Evolutionary conservation across 2,329 filamentous ascomycete genomes (phyloP), one percentile per base, ranked within the genome.

Genomic region (Neofusicoccum kwambonambiense): DNA sequence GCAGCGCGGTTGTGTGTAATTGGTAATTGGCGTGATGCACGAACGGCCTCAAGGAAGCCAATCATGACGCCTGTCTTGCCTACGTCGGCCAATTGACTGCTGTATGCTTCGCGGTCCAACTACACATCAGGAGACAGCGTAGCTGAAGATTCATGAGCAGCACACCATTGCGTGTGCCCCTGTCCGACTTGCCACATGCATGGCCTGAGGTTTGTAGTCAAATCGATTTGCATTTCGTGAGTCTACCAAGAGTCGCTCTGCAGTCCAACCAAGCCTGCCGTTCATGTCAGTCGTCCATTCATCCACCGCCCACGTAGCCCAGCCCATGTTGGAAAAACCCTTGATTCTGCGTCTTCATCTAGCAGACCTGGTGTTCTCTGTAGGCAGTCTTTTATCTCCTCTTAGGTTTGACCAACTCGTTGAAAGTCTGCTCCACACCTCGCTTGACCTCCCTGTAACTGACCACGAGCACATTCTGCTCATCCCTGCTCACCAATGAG

Each of bases 361-460:
- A 60, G 42, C 56, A 60, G 42, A 47, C 54, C 27, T 35, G 41
- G 39, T 35, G 12, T 27, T 35, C 39, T 35, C 15, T 34, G 19
- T 3, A 42, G 12, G 13, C 54, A 45, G 22, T 42, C 27, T 35
- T 22, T 45, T 64, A 65, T 52, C 63, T 61, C 45, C 63, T 60
- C 63, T 61, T 61, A 6, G 63, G 37, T 70, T 83, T 82, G 68
- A 82, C 69, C 64, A 89, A 74, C 63, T 88, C 86, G 72, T 84
- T 81, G 75, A 88, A 89, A 9, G 86, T 84, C 39, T 81, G 82
- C 69, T 89, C 87, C 39, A 89, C 75, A 3, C 81, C 85, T 65
- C 87, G 81, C 79, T 89, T 96, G 67, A 99, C 78, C 77, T 98
- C 95, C 76, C 92, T 91, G 76, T 96, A 99, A 69, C 87, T 94